These are phyloP conservation scores for Boletellus emodensis DNA, from an alignment of 768 basidiomycete species.

Conservation along the genomic window DNA sequence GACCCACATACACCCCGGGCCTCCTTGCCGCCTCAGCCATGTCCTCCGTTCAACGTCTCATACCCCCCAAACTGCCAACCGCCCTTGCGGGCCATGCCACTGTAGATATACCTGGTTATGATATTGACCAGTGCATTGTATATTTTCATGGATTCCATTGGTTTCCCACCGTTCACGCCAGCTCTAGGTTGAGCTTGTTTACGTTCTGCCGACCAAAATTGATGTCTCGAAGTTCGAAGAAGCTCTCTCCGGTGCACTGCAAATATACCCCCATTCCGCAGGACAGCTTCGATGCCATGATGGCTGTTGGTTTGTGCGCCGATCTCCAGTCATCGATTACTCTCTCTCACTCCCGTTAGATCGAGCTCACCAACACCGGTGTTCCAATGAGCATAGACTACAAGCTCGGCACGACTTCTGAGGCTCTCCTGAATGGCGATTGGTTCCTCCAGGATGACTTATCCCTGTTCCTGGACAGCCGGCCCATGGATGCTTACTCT, in stretches of 20 bases:
- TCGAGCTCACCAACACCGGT: slow-evolving; percentile 21
- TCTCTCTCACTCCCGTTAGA: slow-evolving; percentile 11
- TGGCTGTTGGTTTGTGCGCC: slow-evolving; percentile 19
- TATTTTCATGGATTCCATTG: not conserved
- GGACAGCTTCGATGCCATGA: slow-evolving; percentile 16
- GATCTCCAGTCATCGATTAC: not conserved
- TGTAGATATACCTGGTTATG: slow-evolving; percentile 22
- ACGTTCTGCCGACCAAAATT: slow-evolving; percentile 12
- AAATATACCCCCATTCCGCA: slow-evolving; percentile 24
- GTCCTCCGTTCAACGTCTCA: slow-evolving; percentile 13
- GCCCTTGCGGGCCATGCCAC: slow-evolving; percentile 1
- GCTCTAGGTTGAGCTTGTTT: slow-evolving; percentile 14
- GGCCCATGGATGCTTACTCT: slow-evolving; percentile 8
- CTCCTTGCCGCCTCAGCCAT: not conserved
- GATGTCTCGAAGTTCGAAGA: slow-evolving; percentile 19
- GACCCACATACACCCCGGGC: too few species aligned
- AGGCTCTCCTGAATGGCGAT: slow-evolving; percentile 16
- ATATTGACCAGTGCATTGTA: slow-evolving; percentile 20
- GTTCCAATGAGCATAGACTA: slow-evolving; percentile 14
- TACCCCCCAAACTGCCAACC: slow-evolving; percentile 18
- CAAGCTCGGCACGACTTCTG: not conserved
- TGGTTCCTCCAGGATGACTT: slow-evolving; percentile 28
- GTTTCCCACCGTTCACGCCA: slow-evolving; percentile 1
- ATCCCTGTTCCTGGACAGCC: slow-evolving; percentile 14
- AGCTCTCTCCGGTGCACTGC: slow-evolving; percentile 20